These are phyloP conservation scores for Metschnikowia aberdeeniae DNA, from an alignment of 805 yeast species.

Conservation along the genomic window DNA sequence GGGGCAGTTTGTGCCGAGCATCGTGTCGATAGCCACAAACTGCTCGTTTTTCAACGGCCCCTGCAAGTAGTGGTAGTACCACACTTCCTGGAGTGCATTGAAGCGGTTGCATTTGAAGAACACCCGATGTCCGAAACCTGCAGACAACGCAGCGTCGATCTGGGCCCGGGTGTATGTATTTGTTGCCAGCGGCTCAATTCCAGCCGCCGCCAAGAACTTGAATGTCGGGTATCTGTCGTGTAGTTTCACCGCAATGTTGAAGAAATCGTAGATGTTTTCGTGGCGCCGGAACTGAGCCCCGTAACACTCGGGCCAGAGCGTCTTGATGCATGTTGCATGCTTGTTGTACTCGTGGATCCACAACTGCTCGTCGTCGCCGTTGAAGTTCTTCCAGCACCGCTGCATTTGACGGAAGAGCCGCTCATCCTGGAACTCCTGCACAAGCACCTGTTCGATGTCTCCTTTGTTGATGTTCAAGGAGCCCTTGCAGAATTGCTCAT, in stretches of 20 bases:
- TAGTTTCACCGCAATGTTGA: constrained; percentile 28
- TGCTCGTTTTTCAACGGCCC: constrained; percentile 21
- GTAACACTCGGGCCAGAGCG: constrained; percentile 35
- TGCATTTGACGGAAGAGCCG: constrained; percentile 26
- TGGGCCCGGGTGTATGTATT: constrained; percentile 31
- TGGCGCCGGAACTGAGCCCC: constrained; percentile 18
- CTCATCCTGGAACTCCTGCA: constrained; percentile 23
- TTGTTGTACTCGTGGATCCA: constrained; percentile 45
- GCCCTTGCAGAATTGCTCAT: constrained; percentile 34
- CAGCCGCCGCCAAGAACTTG: constrained; percentile 30
- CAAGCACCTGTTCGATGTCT: constrained; percentile 25
- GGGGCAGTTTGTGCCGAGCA: constrained; percentile 62
- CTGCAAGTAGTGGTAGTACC: constrained; percentile 24
- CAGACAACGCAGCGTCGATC: constrained; percentile 29
- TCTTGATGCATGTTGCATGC: constrained; percentile 42
- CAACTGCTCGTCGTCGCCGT: constrained; percentile 30
- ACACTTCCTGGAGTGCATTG: constrained; percentile 22
- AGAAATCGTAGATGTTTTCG: constrained; percentile 28
- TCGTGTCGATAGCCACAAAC: constrained; percentile 56
- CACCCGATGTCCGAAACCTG: constrained; percentile 30
- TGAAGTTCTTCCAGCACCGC: constrained; percentile 24
- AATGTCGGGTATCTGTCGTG: constrained; percentile 34
- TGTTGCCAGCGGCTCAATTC: constrained; percentile 33
- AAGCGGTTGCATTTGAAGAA: constrained; percentile 31
- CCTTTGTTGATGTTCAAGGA: constrained; percentile 22